phyloP scores from a whole-genome alignment of 352 stramenopile species.

The Phytopythium chamaehyphon region DNA sequence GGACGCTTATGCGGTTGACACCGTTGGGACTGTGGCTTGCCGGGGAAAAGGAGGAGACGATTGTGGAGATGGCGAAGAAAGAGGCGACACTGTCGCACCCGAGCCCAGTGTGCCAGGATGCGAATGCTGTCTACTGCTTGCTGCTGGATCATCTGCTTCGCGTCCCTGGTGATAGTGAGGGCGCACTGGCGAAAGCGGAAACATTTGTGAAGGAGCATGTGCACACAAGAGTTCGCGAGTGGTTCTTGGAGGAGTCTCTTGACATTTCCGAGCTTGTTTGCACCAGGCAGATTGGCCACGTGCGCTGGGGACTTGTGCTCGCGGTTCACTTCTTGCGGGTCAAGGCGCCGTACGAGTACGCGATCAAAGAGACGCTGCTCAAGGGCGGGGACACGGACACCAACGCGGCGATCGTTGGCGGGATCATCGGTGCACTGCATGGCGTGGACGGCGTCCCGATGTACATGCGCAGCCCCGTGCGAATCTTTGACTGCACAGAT shows the following conservation, averaged over 20 bases:
- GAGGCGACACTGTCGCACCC: constrained; percentile 52
- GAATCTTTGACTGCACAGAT: constrained; percentile 33
- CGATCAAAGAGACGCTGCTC: constrained; percentile 42
- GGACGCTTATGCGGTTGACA: constrained; percentile 47
- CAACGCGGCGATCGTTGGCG: constrained; percentile 55
- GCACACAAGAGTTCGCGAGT: constrained; percentile 23
- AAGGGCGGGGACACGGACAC: constrained; percentile 59
- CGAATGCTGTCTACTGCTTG: constrained; percentile 55
- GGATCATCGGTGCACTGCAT: constrained; percentile 44
- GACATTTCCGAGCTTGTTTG: constrained; percentile 29
- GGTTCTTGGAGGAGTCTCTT: constrained; percentile 47
- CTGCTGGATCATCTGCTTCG: constrained; percentile 41
- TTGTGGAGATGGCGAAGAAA: constrained; percentile 22
- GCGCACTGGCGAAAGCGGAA: constrained; percentile 31
- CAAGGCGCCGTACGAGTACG: constrained; percentile 34
- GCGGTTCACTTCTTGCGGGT: constrained; percentile 40
- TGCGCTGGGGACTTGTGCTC: constrained; percentile 47
- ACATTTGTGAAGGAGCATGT: constrained; percentile 27
- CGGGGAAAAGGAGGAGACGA: constrained; percentile 16
- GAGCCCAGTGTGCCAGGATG: constrained; percentile 48
- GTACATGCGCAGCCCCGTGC: constrained; percentile 36
- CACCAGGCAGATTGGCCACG: constrained; percentile 28
- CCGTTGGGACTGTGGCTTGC: constrained; percentile 40
- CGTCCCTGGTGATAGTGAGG: constrained; percentile 25
- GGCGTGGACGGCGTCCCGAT: constrained; percentile 32